Percentiles rank a stretch among this genome's conserved stretches.
Conservation (phyloP, 1,139 yeast species). For the Yamadazyma diospyri region DNA sequence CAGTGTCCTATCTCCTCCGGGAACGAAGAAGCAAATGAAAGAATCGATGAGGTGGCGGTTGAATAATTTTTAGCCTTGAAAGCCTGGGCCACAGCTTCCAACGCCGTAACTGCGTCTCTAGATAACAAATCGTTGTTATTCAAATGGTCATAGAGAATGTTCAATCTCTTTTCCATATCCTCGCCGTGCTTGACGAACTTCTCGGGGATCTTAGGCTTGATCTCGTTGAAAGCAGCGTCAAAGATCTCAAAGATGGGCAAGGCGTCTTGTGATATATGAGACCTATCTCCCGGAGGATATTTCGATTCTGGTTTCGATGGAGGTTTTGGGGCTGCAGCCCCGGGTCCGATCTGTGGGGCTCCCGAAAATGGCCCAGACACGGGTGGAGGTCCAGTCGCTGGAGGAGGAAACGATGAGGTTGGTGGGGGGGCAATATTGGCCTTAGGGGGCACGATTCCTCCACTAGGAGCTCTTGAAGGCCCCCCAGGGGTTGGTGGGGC, state of each 20-base stretch:
- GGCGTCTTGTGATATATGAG: conserved; percentile 60
- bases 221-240: conserved; percentile 50
- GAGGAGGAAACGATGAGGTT: conserved; percentile 13
- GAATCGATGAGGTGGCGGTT: conserved; percentile 55
- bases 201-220: conserved; percentile 75
- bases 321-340: conserved; percentile 19
- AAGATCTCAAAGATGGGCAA: conserved; percentile 59
- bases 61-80: conserved; percentile 54
- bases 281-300: conserved; percentile 67
- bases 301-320: conserved; percentile 21
- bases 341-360: conserved; percentile 12
- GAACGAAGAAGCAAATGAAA: conserved; percentile 61
- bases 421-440: conserved; percentile 17
- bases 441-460: conserved; percentile 17
- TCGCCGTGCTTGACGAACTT: conserved; percentile 68
- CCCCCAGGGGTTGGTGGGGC: conserved; percentile 13
- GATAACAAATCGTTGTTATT: conserved; percentile 69
- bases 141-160: conserved; percentile 74
- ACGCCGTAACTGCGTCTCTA: conserved; percentile 49
- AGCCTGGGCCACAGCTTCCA: conserved; percentile 50
- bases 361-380: conserved; percentile 12
- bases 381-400: conserved; percentile 21
- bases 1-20: conserved; percentile 84
- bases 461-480: conserved; percentile 15
- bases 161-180: conserved; percentile 81